Evolutionary conservation across 495 filamentous ascomycete genomes (phyloP), one percentile per base, ranked within the genome.

Genomic region (Letharia columbiana): DNA sequence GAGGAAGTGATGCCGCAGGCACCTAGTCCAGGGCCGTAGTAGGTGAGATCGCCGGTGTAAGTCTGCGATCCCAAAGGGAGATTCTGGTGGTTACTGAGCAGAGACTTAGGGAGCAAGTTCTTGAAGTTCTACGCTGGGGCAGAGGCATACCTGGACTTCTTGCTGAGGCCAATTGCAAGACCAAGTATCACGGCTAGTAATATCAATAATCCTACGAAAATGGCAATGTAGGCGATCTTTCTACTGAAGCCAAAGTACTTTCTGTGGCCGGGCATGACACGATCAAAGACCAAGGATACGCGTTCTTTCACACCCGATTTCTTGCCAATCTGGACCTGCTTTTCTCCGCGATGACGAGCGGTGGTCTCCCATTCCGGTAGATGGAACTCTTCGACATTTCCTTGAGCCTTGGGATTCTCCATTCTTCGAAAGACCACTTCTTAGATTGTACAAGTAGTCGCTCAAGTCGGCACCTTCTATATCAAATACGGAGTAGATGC

Each of bases 21-120:
- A 23, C 90, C 90, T 3, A 91, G 78, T 0, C 75, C 87, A 7
- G 88, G 82, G 31, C 73, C 76, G 72, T 89, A 92, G 77, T 87
- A 91, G 0, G 88, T 92, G 45, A 91, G 71, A 61, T 91, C 85
- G 59, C 89, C 90, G 28, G 76, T 81, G 71, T 86, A 85, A 6
- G 75, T 73, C 4, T 76, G 70, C 0, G 71, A 66, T 10, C 60
- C 64, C n/a, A 66, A 12, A 73, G 78, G 28, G 72, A 78, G 40
- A 71, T 74, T 41, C 78, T 74, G 66, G 79, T 78, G 61, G 77
- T 77, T 2, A 86, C 85, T 62, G 12, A 33, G 18, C 40, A n/a
- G 12, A 8, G 9, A 4, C 10, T 64, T 11, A 57, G 45, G 33
- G 4, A 89, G 82, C 2, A 18, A 6, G 45, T 50, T 15, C 1